Evolutionary conservation across 2,329 filamentous ascomycete genomes (phyloP).

Genomic region (Pestalotiopsis sp.): DNA sequence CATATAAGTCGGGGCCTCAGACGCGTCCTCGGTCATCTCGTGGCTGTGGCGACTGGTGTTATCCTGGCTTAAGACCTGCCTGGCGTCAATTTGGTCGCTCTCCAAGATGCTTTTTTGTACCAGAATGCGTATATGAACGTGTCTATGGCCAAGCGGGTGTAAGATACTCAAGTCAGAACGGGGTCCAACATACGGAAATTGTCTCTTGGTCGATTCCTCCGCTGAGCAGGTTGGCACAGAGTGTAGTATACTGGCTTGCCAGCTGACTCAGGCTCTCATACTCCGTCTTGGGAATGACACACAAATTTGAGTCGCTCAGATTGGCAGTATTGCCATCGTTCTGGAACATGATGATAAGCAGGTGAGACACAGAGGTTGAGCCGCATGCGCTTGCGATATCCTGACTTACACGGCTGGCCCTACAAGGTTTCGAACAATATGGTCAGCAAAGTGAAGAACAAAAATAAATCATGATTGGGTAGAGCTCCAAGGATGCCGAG

Average conservation of each 20-base stretch:
- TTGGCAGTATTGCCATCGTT: conserved; percentile 20
- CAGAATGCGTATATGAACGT: not conserved
- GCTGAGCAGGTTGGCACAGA: conserved; percentile 49
- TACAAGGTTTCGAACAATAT: conserved; percentile 15
- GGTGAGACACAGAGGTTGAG: not conserved
- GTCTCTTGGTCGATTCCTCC: conserved; percentile 50
- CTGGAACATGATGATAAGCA: conserved; percentile 18
- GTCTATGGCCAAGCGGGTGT: not conserved
- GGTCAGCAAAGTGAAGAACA: conserved; percentile 18
- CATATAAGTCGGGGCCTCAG: conserved; percentile 11
- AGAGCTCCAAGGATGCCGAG: not conserved
- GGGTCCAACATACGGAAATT: conserved; percentile 41
- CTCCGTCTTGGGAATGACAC: conserved; percentile 57
- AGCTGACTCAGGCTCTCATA: conserved; percentile 59
- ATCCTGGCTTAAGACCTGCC: conserved; percentile 16
- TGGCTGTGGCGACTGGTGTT: conserved; percentile 4
- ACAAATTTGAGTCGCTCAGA: conserved; percentile 45
- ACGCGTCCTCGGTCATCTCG: conserved; percentile 13
- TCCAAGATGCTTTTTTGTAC: not conserved
- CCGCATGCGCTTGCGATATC: not conserved
- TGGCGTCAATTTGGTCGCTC: not conserved
- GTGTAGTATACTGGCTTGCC: conserved; percentile 53
- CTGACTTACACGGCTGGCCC: conserved; percentile 30
- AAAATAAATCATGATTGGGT: not conserved
- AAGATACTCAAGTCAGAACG: not conserved